These are phyloP conservation scores for Balamuthia mandrillaris DNA, from an alignment of 208 protist species.

Conservation along the genomic window DNA sequence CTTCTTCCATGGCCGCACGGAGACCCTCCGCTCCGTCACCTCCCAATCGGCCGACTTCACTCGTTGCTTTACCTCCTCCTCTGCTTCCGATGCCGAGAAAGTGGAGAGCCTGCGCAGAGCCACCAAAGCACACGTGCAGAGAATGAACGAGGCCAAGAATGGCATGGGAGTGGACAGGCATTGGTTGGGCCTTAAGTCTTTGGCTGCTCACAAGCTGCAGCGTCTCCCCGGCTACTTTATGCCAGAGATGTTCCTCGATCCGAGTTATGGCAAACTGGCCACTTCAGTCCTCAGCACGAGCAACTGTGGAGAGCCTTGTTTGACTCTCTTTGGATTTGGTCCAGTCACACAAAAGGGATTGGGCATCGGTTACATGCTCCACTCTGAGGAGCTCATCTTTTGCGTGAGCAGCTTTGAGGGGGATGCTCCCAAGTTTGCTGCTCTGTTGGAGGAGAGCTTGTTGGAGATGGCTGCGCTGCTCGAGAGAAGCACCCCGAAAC, in stretches of 20 bases:
- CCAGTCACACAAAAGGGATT: constrained; percentile 8
- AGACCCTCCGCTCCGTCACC: constrained; percentile 41
- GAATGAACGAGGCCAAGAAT: neutral
- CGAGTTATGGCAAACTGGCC: neutral
- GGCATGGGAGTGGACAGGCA: constrained; percentile 25
- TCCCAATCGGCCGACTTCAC: constrained; percentile 25
- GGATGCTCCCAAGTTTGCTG: neutral
- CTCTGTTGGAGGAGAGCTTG: neutral
- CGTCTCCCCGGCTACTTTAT: neutral
- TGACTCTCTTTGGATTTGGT: constrained; percentile 30
- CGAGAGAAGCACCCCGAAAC: too few relatives aligned
- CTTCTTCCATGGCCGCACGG: constrained; percentile 44
- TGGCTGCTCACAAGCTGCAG: constrained; percentile 20
- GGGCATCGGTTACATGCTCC: constrained; percentile 37
- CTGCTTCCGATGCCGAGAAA: neutral
- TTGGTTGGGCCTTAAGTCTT: constrained; percentile 9
- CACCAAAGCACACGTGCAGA: neutral
- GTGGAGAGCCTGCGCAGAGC: constrained; percentile 5
- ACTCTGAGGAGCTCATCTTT: neutral
- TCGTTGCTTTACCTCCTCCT: neutral
- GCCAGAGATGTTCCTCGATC: constrained; percentile 13
- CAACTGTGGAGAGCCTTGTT: neutral
- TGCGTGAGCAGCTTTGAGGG: constrained; percentile 2
- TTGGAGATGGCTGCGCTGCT: neutral
- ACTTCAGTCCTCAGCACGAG: neutral